A percentile compares a stretch with the other conserved stretches of the same genome.
Conservation (phyloP, 352 stramenopile species). For the Stephanocyclus meneghinianus region DNA sequence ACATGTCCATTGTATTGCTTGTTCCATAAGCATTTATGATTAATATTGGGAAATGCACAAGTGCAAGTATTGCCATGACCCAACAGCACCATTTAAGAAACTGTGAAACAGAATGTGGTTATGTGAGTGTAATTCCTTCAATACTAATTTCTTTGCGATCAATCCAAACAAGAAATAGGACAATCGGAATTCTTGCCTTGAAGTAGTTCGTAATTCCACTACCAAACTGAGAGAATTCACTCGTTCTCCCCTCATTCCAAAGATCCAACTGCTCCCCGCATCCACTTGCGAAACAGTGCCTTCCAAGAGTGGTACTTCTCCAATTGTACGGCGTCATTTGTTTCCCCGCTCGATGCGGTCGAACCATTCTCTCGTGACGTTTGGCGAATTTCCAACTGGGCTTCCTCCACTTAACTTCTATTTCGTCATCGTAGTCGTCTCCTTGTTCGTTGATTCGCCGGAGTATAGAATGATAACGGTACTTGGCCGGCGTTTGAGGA, state of each 20-base stretch:
- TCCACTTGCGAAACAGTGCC: slow-evolving; percentile 71
- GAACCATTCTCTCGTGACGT: slow-evolving; percentile 35
- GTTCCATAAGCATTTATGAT: slow-evolving; percentile 56
- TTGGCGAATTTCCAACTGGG: slow-evolving; percentile 60
- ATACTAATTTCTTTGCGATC: neutral
- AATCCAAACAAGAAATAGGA: neutral
- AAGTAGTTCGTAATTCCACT: slow-evolving; percentile 81
- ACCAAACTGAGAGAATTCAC: slow-evolving; percentile 73
- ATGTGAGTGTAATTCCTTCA: neutral
- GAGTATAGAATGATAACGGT: slow-evolving; percentile 35
- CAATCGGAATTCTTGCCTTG: slow-evolving; percentile 46
- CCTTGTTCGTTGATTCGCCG: slow-evolving; percentile 41
- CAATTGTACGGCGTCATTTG: slow-evolving; percentile 51
- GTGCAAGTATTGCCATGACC: slow-evolving; percentile 59
- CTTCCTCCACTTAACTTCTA: slow-evolving; percentile 54
- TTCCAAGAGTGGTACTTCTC: slow-evolving; percentile 48
- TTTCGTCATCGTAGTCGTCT: slow-evolving; percentile 55
- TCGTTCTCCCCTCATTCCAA: slow-evolving; percentile 76
- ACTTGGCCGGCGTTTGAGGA: slow-evolving; percentile 1
- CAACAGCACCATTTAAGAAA: slow-evolving; percentile 69
- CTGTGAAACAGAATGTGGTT: neutral
- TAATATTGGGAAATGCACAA: slow-evolving; percentile 54
- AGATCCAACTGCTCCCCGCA: slow-evolving; percentile 81
- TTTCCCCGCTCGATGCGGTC: slow-evolving; percentile 56
- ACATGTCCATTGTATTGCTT: slow-evolving; percentile 19